Percentiles rank a stretch among this genome's conserved stretches.
Evolutionary conservation across 768 basidiomycete species (phyloP).

Genomic region (Agrocybe pediades): DNA sequence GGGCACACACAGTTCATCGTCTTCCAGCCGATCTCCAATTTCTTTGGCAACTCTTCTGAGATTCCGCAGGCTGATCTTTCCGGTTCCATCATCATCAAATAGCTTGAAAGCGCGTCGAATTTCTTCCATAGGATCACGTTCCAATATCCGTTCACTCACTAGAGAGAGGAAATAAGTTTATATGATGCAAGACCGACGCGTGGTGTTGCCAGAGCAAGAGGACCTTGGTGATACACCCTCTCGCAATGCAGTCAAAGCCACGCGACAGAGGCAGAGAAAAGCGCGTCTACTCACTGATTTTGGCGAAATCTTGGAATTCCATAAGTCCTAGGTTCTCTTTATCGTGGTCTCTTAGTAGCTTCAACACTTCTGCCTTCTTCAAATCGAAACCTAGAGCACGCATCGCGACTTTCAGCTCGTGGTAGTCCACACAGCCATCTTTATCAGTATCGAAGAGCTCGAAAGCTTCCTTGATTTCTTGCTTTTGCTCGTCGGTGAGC

Average conservation of each 20-base stretch:
- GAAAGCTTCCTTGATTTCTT: constrained; percentile 98
- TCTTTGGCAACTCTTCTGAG: constrained; percentile 94
- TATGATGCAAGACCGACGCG: neutral
- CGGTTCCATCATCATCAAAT: constrained; percentile 95
- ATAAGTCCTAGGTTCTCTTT: constrained; percentile 82
- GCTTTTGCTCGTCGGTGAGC: constrained; percentile 85
- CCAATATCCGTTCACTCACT: constrained; percentile 95
- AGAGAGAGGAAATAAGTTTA: constrained; percentile 7
- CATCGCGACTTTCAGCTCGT: constrained; percentile 99
- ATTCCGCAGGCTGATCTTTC: constrained; percentile 91
- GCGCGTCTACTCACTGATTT: constrained; percentile 71
- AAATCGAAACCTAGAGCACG: constrained; percentile 95
- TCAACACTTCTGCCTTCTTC: constrained; percentile 98
- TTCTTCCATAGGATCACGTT: constrained; percentile 96
- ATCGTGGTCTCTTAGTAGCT: constrained; percentile 89
- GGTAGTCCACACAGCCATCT: constrained; percentile 94
- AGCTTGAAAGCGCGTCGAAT: constrained; percentile 94
- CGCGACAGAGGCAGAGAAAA: neutral
- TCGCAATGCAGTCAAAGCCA: neutral
- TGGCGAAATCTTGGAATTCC: constrained; percentile 92
- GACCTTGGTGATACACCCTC: neutral
- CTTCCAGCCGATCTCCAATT: constrained; percentile 92
- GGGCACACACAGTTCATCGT: constrained; percentile 88
- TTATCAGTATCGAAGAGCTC: constrained; percentile 99
- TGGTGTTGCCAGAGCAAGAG: neutral